Evolutionary conservation across 805 yeast genomes (phyloP), one percentile per base, ranked within the genome.

Genomic region (Jamesozyma jinghongensis): DNA sequence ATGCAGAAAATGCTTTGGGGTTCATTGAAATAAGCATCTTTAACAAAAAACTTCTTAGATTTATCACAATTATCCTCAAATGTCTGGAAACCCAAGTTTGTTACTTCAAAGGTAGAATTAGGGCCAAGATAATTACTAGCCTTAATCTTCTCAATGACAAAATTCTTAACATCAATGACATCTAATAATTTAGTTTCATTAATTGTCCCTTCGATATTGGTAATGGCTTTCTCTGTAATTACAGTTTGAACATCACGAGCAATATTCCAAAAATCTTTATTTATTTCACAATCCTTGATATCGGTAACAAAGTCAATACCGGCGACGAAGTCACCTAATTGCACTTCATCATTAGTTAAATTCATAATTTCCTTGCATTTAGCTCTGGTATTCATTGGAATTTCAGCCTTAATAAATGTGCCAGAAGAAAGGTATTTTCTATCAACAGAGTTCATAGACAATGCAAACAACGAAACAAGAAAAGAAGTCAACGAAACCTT

Each of bases 371-470:
- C 34, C 19, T 44, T 40, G 32, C 54, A 46, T 4, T 41, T 38
- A 3, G 12, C 16, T 40, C 62, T 48, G 0, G 61, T 48, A 41
- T 56, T 53, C 44, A 57, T 47, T 13, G 62, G 62, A 3, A 57
- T 40, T 25, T 32, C 37, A 10, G 47, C 39, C 14, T 43, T 47
- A 11, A 49, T 32, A 18, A 29, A 33, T 1, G 41, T 18, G 3
- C 54, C 57, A 11, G 11, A 6, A n/a, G 20, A 13, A 20, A 33
- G 20, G 5, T 8, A 22, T n/a, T 5, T 6, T 3, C 19, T 3
- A 3, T 34, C 20, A 19, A 19, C 36, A 8, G 33, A 3, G 11
- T 28, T 28, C 28, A 37, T 26, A 2, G 45, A 28, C 1, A 38
- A 13, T 5, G 47, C 38, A 17, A 56, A 28, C 8, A 47, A 11